Conservation (phyloP, 1,284 basidiomycete species). For the Marasmius oreades region DNA sequence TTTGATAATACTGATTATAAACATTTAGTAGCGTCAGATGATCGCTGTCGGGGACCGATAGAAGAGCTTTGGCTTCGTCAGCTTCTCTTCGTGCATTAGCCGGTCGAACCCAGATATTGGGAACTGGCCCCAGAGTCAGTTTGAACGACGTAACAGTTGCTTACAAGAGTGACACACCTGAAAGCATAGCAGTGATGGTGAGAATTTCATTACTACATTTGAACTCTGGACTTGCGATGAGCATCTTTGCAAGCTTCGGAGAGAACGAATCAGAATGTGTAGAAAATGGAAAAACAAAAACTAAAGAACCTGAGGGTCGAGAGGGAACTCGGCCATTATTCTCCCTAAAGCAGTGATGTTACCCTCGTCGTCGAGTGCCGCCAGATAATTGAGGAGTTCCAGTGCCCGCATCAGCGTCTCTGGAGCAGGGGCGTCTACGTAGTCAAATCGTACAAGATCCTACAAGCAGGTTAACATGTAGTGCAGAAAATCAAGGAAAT, state of each 20-base stretch:
- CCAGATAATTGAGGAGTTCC: conserved; percentile 91
- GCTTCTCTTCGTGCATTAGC: conserved; percentile 86
- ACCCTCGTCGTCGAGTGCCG: conserved; percentile 93
- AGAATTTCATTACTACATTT: conserved; percentile 95
- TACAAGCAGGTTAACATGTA: conserved; percentile 24
- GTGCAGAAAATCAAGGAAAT: conserved; percentile 4
- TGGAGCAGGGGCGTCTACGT: conserved; percentile 94
- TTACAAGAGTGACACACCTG: conserved; percentile 47
- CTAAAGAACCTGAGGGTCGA: conserved; percentile 85
- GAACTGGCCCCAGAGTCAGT: conserved; percentile 49
- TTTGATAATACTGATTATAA: conserved; percentile 89
- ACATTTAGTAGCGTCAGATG: conserved; percentile 95
- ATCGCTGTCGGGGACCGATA: conserved; percentile 93
- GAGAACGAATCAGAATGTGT: not conserved
- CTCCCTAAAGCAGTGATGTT: conserved; percentile 84
- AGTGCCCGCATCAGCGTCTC: conserved; percentile 98
- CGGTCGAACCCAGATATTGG: conserved; percentile 92
- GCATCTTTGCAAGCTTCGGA: conserved; percentile 82
- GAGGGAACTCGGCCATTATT: conserved; percentile 97
- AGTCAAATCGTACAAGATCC: conserved; percentile 92
- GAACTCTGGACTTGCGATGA: conserved; percentile 93
- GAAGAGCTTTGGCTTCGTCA: conserved; percentile 86
- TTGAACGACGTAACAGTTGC: not conserved
- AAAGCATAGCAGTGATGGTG: conserved; percentile 95
- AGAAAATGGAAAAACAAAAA: not conserved